These are phyloP conservation scores for Cyphellophora europaea DNA, from an alignment of 2,329 filamentous ascomycete species.

Conservation along the genomic window DNA sequence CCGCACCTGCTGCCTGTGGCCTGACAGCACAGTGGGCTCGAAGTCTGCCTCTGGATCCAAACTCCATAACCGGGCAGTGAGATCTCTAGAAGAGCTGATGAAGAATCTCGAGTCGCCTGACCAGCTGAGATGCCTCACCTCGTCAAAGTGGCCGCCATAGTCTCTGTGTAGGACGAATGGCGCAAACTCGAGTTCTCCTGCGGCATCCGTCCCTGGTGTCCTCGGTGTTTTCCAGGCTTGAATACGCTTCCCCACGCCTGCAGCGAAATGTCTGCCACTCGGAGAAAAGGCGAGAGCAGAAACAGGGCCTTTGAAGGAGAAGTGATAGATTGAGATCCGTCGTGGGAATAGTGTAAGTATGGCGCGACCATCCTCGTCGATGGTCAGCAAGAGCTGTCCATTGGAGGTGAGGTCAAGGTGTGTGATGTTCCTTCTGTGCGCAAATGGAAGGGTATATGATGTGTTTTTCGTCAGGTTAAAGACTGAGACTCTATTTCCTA, in stretches of 20 bases:
- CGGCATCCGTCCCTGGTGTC: slow-evolving; percentile 67
- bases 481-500: slow-evolving; percentile 89
- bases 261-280: slow-evolving; percentile 82
- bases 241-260: slow-evolving; percentile 74
- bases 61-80: slow-evolving; percentile 94
- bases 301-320: slow-evolving; percentile 81
- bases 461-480: slow-evolving; percentile 82
- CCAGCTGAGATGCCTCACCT: slow-evolving; percentile 81
- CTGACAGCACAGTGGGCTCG: slow-evolving; percentile 77
- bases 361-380: slow-evolving; percentile 89
- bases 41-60: slow-evolving; percentile 79
- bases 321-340: slow-evolving; percentile 81
- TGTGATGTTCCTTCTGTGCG: slow-evolving; percentile 87
- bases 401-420: slow-evolving; percentile 79
- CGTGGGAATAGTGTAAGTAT: slow-evolving; percentile 86
- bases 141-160: slow-evolving; percentile 82
- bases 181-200: slow-evolving; percentile 85
- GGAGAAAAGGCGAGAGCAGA: slow-evolving; percentile 84
- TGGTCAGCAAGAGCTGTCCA: slow-evolving; percentile 82
- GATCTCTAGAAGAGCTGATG: slow-evolving; percentile 79
- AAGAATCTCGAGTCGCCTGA: slow-evolving; percentile 95
- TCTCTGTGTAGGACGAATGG: slow-evolving; percentile 84
- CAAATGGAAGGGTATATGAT: slow-evolving; percentile 52
- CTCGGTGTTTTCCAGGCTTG: slow-evolving; percentile 96
- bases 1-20: slow-evolving; percentile 81